Evolutionary conservation across 495 filamentous ascomycete species (phyloP).

Genomic region (Halenospora varia): DNA sequence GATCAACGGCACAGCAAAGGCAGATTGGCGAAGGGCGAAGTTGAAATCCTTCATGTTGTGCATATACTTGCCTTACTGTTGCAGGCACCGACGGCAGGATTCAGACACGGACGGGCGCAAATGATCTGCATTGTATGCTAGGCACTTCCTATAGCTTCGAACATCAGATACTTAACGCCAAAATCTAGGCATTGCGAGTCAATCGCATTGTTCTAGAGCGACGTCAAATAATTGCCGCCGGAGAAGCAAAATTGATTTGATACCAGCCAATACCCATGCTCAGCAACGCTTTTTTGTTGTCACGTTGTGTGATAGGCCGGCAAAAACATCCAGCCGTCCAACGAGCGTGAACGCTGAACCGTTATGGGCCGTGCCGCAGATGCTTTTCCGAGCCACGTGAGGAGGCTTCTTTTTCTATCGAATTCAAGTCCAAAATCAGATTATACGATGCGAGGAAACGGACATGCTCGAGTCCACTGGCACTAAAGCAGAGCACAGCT

Average conservation of each 20-base stretch:
- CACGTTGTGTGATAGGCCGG: not conserved
- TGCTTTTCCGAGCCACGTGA: not conserved
- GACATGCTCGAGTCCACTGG: no score
- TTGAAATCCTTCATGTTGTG: not conserved
- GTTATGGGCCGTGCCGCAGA: not conserved
- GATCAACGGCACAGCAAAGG: not conserved
- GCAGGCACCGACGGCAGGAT: not conserved
- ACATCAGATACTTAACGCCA: no score
- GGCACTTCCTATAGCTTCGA: no score
- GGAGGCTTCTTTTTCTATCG: no score
- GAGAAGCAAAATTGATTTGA: not conserved
- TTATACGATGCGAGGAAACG: no score
- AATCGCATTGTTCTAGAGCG: not conserved
- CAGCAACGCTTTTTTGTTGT: not conserved
- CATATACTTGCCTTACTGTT: not conserved
- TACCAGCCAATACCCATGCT: not conserved
- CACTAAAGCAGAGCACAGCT: no score
- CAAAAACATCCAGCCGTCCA: not conserved
- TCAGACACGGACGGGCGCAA: no score
- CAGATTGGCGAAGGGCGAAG: not conserved
- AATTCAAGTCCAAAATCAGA: no score
- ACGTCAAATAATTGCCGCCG: no score
- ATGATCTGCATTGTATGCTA: no score
- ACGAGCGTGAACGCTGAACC: not conserved
- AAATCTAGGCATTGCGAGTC: not conserved